Percentiles rank a stretch among this genome's conserved stretches.
Evolutionary conservation across 1,284 basidiomycete genomes (phyloP).

Genomic region (Ganoderma leucocontextum): DNA sequence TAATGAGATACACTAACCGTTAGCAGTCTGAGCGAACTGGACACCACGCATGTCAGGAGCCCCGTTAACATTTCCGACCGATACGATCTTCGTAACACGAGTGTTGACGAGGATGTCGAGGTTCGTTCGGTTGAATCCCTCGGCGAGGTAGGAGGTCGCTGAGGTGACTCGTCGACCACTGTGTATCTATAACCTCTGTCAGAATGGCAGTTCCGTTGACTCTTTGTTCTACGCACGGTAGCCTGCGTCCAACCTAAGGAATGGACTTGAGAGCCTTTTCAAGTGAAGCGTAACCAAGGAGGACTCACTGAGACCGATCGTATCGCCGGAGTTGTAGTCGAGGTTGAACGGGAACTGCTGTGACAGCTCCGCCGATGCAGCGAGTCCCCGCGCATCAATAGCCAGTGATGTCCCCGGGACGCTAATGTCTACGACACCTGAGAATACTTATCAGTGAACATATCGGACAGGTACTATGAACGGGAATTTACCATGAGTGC

Average conservation of each 20-base stretch:
- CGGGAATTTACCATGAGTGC: background rate
- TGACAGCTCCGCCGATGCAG: conserved; percentile 40
- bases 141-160: conserved; percentile 41
- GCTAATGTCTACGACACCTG: conserved; percentile 11
- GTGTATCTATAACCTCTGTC: conserved; percentile 11
- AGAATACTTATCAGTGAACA: background rate
- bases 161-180: conserved; percentile 38
- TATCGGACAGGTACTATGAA: background rate
- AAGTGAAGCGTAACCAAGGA: background rate
- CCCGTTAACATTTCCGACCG: conserved; percentile 11
- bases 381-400: conserved; percentile 45
- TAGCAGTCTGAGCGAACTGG: conserved; percentile 39
- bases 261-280: background rate
- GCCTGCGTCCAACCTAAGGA: conserved; percentile 18
- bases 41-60: conserved; percentile 41
- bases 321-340: conserved; percentile 48
- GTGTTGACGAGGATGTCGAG: conserved; percentile 50
- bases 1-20: conserved; percentile 21
- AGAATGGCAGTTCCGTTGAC: background rate
- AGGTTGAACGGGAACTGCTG: conserved; percentile 50
- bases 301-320: conserved; percentile 46
- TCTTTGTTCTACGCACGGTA: conserved; percentile 12
- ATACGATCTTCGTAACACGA: conserved; percentile 43
- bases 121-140: conserved; percentile 45
- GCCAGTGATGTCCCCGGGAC: conserved; percentile 28